Evolutionary conservation across 371 early-diverging fungal genomes (phyloP), one percentile per base, ranked within the genome.

Genomic region (Quaeritorhiza haematococci): DNA sequence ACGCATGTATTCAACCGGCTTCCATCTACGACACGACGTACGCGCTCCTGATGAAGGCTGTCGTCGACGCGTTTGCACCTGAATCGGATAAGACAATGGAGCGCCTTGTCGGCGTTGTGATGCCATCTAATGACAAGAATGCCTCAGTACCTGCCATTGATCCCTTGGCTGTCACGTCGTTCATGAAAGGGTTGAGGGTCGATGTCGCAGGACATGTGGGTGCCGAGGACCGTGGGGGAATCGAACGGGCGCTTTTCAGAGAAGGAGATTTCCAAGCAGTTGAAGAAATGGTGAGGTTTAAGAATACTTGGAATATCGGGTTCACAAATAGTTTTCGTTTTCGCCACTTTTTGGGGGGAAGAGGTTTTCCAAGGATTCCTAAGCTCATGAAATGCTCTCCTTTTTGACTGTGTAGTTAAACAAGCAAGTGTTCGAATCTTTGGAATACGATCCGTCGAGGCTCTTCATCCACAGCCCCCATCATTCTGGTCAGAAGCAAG

Each of bases 11-110:
- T 52, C 66, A 75, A 44, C 89, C 90, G 7, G 63, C 81, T 0
- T 72, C 85, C 0, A 75, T 82, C 4, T 90, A 82, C 56, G 91
- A 91, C 46, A 78, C 80, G 5, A 74, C 75, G 1, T 75, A 75
- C 49, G 75, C 80, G 3, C 71, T 78, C 33, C 64, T 90, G 2
- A 50, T 86, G 15, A 63, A 61, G n/a, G 49, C 60, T 5, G 35
- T 71, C 1, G 27, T 72, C 0, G 72, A 74, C 21, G 55, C 66
- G 19, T 74, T 81, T 63, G 71, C 78, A 0, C 75, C 77, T 68
- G 74, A 84, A 71, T 58, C 78, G 64, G 47, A 76, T 4, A 56
- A 66, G 32, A 38, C 65, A 6, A 47, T 34, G 23, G 19, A 41
- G 27, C 51, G 50, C 21, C 45, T 21, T 1, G 38, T 43, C 26